phyloP scores from a whole-genome alignment of 2,329 filamentous ascomycete species.

The Penicillium sp. region DNA sequence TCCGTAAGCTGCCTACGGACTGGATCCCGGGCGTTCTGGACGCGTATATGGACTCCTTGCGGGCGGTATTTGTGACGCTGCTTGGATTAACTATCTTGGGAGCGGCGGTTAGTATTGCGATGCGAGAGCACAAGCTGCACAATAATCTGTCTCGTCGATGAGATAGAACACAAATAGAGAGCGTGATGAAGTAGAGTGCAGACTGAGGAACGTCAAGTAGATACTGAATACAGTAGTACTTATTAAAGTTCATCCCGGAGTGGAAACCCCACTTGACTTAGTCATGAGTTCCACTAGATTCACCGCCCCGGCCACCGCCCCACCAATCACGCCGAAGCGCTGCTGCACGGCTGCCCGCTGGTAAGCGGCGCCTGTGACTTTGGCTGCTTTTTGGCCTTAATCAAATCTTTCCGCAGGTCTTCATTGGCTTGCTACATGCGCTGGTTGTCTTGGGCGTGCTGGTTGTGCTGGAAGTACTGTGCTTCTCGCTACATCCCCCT shows the following conservation, averaged over 20 bases:
- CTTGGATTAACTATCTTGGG: conserved; percentile 68
- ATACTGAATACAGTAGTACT: neutral
- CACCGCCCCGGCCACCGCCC: conserved; percentile 18
- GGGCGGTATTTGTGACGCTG: conserved; percentile 74
- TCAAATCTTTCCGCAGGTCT: neutral
- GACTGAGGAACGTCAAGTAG: neutral
- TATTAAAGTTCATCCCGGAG: too few species aligned
- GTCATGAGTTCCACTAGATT: neutral
- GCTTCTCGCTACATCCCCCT: neutral
- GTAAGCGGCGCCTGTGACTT: conserved; percentile 18
- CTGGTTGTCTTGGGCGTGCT: neutral
- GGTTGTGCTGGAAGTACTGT: neutral
- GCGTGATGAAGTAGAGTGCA: neutral
- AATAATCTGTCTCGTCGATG: conserved; percentile 62
- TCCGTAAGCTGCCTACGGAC: conserved; percentile 70
- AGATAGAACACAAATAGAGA: neutral
- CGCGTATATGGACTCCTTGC: conserved; percentile 77
- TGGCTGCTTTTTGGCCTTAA: conserved; percentile 4
- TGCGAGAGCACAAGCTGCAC: conserved; percentile 81
- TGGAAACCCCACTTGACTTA: neutral
- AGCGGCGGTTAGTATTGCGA: conserved; percentile 66
- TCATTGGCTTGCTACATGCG: neutral
- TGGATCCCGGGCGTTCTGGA: conserved; percentile 73
- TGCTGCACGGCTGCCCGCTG: conserved; percentile 21
- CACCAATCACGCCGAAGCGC: conserved; percentile 18